Percentiles rank a stretch among this genome's conserved stretches.
phyloP scores from a whole-genome alignment of 805 yeast species.

The Metschnikowia reukaufii region DNA sequence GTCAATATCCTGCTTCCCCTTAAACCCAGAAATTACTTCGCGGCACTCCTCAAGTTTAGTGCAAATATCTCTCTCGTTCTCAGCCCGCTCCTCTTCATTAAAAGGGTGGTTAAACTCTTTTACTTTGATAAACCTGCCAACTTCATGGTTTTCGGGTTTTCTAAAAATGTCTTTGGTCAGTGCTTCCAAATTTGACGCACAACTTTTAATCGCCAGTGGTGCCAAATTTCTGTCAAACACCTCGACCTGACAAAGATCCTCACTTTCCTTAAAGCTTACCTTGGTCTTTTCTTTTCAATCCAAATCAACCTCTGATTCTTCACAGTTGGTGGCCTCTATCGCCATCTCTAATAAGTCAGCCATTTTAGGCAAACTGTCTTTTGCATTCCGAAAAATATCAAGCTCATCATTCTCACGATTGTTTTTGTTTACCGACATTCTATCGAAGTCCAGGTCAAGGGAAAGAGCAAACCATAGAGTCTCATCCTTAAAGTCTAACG shows the following conservation, averaged over 20 bases:
- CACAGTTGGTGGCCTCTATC: background rate
- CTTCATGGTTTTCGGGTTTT: background rate
- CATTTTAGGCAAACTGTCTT: background rate
- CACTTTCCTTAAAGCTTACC: too few relatives aligned
- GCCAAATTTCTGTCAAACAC: too few relatives aligned
- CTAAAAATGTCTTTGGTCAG: background rate
- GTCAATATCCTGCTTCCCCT: background rate
- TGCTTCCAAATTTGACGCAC: too few relatives aligned
- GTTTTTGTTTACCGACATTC: background rate
- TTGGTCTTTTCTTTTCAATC: too few relatives aligned
- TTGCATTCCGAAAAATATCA: background rate
- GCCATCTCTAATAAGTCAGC: background rate
- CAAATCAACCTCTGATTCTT: background rate
- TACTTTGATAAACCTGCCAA: background rate
- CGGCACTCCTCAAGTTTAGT: background rate
- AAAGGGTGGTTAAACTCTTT: background rate
- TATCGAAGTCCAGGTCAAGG: background rate
- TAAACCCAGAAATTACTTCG: background rate
- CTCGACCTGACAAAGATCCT: too few relatives aligned
- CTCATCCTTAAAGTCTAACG: background rate
- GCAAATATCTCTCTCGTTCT: background rate
- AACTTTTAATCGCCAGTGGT: too few relatives aligned
- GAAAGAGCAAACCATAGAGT: background rate
- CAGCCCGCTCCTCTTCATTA: background rate
- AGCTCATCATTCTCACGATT: background rate